Evolutionary conservation across 352 stramenopile genomes (phyloP).

Genomic region (Phytophthora fragariaefolia): DNA sequence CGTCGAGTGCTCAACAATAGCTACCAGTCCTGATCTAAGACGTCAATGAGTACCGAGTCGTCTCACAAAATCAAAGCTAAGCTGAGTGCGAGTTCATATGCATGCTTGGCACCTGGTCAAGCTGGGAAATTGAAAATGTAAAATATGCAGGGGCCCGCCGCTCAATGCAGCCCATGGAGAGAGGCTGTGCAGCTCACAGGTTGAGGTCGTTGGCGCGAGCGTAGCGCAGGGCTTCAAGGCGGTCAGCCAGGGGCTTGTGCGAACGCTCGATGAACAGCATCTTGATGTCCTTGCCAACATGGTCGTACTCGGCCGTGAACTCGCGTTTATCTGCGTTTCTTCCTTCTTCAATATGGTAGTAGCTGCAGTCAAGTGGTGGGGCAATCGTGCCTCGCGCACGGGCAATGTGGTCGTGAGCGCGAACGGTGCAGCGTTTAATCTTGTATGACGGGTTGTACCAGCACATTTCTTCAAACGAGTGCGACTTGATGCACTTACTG

Average conservation of each 20-base stretch:
- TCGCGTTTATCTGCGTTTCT: constrained; percentile 44
- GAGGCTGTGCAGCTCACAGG: neutral
- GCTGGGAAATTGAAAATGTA: constrained; percentile 10
- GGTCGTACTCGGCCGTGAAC: constrained; percentile 42
- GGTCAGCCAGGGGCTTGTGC: constrained; percentile 46
- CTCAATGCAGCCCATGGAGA: neutral
- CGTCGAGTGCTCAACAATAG: constrained; percentile 12
- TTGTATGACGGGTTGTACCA: constrained; percentile 61
- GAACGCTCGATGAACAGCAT: constrained; percentile 55
- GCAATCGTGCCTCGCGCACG: constrained; percentile 35
- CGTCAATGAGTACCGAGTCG: neutral
- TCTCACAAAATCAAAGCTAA: neutral
- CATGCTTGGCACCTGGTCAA: constrained; percentile 8
- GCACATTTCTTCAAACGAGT: constrained; percentile 56
- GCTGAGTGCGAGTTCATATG: constrained; percentile 28
- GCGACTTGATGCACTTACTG: constrained; percentile 48
- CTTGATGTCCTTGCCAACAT: constrained; percentile 42
- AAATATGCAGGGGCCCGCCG: constrained; percentile 13
- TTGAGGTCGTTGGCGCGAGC: constrained; percentile 27
- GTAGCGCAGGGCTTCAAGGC: constrained; percentile 40
- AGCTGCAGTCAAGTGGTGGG: constrained; percentile 39
- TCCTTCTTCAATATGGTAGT: constrained; percentile 48
- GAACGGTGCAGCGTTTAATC: constrained; percentile 47
- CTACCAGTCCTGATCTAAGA: constrained; percentile 17
- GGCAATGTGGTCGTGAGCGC: constrained; percentile 37